Percentiles rank a stretch among this genome's conserved stretches.
Conservation (phyloP, 345 rosid species). For the Rhizophora mangle region DNA sequence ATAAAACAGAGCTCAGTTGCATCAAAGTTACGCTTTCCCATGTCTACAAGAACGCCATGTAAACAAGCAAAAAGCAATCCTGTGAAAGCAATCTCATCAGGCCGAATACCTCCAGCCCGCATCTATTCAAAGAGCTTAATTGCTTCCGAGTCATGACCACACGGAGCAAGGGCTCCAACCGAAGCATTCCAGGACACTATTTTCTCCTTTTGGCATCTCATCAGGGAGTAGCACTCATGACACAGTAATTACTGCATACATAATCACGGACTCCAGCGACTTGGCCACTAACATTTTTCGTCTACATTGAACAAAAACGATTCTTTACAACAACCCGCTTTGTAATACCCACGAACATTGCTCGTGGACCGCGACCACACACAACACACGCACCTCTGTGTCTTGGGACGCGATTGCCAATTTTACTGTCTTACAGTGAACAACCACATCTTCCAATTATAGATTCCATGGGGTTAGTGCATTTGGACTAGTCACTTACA, state of each 20-base stretch:
- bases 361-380: conserved; percentile 7
- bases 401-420: conserved; percentile 8
- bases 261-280: conserved; percentile 12
- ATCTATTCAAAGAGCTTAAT: conserved; percentile 38
- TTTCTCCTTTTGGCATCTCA: conserved; percentile 42
- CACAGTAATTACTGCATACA: conserved; percentile 46
- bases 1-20: conserved; percentile 36
- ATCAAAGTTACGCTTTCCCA: conserved; percentile 39
- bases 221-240: conserved; percentile 27
- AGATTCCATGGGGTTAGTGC: conserved; percentile 21
- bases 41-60: conserved; percentile 42
- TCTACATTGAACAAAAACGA: conserved; percentile 25
- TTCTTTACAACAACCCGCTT: conserved; percentile 25
- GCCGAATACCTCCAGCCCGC: conserved; percentile 33
- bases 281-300: conserved; percentile 27
- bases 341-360: conserved; percentile 28
- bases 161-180: conserved; percentile 55
- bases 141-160: conserved; percentile 47
- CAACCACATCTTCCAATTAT: conserved; percentile 11
- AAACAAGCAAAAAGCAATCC: conserved; percentile 48
- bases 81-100: conserved; percentile 41
- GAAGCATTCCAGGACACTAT: conserved; percentile 54
- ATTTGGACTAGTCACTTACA: conserved; percentile 30
- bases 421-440: conserved; percentile 1
- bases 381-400: background rate